Evolutionary conservation across 257 asterid genomes (phyloP).

Genomic region (Oldenlandia corymbosa): DNA sequence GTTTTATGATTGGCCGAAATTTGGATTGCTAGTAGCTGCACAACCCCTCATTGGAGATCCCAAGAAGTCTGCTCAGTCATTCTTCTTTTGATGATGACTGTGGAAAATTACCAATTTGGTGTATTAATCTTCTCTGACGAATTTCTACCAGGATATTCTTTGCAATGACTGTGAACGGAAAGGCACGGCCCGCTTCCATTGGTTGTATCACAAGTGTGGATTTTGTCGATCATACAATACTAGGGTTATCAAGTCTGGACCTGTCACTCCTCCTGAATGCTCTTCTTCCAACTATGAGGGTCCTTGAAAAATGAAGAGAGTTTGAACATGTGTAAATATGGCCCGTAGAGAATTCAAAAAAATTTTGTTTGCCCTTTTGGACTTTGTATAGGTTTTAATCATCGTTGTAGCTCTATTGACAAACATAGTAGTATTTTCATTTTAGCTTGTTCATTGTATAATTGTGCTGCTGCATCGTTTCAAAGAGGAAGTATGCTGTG

Average conservation of each 20-base stretch:
- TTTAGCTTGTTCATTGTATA: background rate
- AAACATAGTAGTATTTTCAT: background rate
- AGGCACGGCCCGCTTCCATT: slow-evolving; percentile 37
- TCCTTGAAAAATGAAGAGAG: background rate
- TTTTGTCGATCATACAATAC: slow-evolving; percentile 42
- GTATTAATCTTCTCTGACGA: background rate
- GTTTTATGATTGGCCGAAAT: slow-evolving; percentile 1
- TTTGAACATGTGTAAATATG: slow-evolving; percentile 20
- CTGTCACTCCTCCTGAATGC: slow-evolving; percentile 22
- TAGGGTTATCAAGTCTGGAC: slow-evolving; percentile 30
- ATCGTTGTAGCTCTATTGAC: no score
- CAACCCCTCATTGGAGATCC: no score
- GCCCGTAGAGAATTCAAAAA: slow-evolving; percentile 7
- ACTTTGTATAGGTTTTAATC: background rate
- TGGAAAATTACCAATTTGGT: background rate
- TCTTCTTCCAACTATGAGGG: slow-evolving; percentile 9
- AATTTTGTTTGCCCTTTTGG: slow-evolving; percentile 6
- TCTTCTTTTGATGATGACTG: no score
- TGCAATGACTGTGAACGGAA: slow-evolving; percentile 41
- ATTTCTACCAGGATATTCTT: slow-evolving; percentile 28
- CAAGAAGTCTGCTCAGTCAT: no score
- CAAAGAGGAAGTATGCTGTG: no score
- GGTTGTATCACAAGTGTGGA: slow-evolving; percentile 45
- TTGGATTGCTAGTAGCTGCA: no score
- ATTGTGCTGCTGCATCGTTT: no score